These are phyloP conservation scores for Phytophthora melonis DNA, from an alignment of 352 stramenopile species.

Conservation along the genomic window DNA sequence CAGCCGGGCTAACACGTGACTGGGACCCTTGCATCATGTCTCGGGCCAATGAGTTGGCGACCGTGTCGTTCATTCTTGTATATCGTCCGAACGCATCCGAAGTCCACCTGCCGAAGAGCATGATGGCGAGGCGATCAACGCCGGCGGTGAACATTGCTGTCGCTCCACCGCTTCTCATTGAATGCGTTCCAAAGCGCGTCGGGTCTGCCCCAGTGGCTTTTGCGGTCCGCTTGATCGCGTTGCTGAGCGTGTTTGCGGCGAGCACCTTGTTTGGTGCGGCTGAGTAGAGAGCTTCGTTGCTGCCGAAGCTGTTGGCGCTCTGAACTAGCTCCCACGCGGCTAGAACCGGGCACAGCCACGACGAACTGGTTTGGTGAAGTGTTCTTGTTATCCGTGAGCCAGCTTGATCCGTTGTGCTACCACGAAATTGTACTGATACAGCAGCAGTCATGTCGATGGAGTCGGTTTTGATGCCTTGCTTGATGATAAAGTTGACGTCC, in stretches of 20 bases:
- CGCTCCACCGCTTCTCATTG: background rate
- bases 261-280: background rate
- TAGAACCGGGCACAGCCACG: slow-evolving; percentile 19
- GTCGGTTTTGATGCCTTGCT: too few species aligned
- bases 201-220: background rate
- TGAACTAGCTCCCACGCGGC: slow-evolving; percentile 4
- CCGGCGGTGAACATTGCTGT: background rate
- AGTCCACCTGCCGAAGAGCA: background rate
- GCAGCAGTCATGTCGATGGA: background rate
- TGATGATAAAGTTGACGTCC: slow-evolving; percentile 1
- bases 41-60: background rate
- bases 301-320: background rate
- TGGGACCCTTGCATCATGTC: background rate
- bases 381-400: background rate
- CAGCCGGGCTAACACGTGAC: background rate
- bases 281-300: background rate
- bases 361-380: slow-evolving; percentile 5
- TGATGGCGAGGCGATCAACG: background rate
- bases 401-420: slow-evolving; percentile 12
- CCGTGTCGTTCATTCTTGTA: background rate
- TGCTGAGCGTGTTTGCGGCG: background rate
- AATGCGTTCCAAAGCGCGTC: background rate
- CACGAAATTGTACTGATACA: slow-evolving; percentile 12
- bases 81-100: background rate
- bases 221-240: background rate